These are phyloP conservation scores for Choanephora cucurbitarum DNA, from an alignment of 371 early-diverging fungal genomes.

Conservation along the genomic window DNA sequence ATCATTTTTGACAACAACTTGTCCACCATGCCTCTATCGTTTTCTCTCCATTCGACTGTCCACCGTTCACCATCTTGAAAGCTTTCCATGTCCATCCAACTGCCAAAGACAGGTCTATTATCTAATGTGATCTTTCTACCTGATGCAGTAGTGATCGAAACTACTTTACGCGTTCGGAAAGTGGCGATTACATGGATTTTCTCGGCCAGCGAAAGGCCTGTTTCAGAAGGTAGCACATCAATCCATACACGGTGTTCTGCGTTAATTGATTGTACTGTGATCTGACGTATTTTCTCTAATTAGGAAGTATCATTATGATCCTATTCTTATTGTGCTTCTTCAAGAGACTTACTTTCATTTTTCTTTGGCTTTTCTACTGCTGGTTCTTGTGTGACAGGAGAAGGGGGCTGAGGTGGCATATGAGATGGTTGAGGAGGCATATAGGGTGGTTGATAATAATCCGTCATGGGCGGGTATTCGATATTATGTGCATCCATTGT, in stretches of 20 bases:
- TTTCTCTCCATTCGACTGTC: constrained; percentile 43
- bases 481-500: background rate
- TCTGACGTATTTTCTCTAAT: constrained; percentile 38
- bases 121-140: constrained; percentile 45
- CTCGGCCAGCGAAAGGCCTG: constrained; percentile 45
- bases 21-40: constrained; percentile 42
- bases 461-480: background rate
- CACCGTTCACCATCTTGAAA: constrained; percentile 50
- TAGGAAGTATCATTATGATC: too few relatives aligned
- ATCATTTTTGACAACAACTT: constrained; percentile 36
- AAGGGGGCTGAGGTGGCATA: too few relatives aligned
- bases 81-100: constrained; percentile 44
- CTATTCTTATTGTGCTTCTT: too few relatives aligned
- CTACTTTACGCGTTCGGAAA: constrained; percentile 46
- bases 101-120: constrained; percentile 38
- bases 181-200: constrained; percentile 53
- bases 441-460: background rate
- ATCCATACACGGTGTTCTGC: constrained; percentile 52
- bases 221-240: constrained; percentile 46
- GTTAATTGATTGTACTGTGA: constrained; percentile 53
- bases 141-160: constrained; percentile 41
- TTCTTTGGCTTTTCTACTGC: constrained; percentile 5
- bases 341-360: constrained; percentile 1
- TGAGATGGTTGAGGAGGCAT: background rate
- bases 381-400: background rate